Evolutionary conservation across 2,329 filamentous ascomycete genomes (phyloP), one percentile per base, ranked within the genome.

Genomic region (Cladophialophora exuberans): DNA sequence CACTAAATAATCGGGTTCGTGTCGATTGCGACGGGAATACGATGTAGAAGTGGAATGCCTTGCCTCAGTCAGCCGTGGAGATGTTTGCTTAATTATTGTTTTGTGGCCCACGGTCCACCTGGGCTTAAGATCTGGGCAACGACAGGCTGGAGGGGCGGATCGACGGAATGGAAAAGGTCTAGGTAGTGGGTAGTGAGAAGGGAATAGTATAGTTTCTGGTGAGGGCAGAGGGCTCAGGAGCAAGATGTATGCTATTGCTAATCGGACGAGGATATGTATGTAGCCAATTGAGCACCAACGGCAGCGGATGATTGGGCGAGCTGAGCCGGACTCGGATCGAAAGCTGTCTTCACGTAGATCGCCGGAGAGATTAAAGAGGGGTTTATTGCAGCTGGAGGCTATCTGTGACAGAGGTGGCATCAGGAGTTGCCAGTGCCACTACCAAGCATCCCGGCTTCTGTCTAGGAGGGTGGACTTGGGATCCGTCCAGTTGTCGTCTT

Each of bases 161-260:
- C 17, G 26, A 20, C 41, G 17, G 44, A 43, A 26, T 39, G 39
- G 23, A 28, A 54, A 47, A 42, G 28, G 36, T 50, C 17, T 23
- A 30, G 30, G 47, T 26, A 49, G 35, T 36, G 35, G 52, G 36
- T 49, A 45, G 44, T 47, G 39, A 51, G 36, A 22, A 36, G 33
- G 22, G n/a, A n/a, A n/a, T n/a, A n/a, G n/a, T n/a, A n/a, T n/a
- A n/a, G n/a, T n/a, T n/a, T n/a, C n/a, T n/a, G n/a, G n/a, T n/a
- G n/a, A n/a, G n/a, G n/a, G n/a, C n/a, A n/a, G n/a, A n/a, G n/a
- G n/a, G n/a, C n/a, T 51, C 39, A 31, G 54, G 49, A 49, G 33
- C 52, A 50, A 38, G 55, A 58, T 57, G 58, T 61, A 61, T 56
- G 52, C 43, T 36, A 52, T 61, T 61, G 47, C 49, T 52, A 61